Evolutionary conservation across 345 rosid genomes (phyloP).

Genomic region (Brassica rapa): DNA sequence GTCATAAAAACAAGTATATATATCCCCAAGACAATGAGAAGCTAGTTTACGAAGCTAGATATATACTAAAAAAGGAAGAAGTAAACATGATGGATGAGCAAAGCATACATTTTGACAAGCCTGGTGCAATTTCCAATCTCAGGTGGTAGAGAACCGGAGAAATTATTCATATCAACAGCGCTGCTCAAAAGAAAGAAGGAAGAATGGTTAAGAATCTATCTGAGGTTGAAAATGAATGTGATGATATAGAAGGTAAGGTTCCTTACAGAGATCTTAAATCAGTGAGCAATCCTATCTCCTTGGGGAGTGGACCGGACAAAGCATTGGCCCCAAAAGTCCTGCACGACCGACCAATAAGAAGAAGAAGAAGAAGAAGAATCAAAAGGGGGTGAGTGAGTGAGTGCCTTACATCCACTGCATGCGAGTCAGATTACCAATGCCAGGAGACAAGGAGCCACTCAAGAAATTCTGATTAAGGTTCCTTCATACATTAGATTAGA

Average conservation of each 20-base stretch:
- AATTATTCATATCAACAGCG: slow-evolving; percentile 38
- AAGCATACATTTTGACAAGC: slow-evolving; percentile 38
- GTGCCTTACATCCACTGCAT: slow-evolving; percentile 69
- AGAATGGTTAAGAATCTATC: background rate
- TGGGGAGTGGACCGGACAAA: slow-evolving; percentile 65
- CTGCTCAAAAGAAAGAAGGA: slow-evolving; percentile 17
- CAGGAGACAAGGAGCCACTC: slow-evolving; percentile 41
- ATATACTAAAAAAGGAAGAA: background rate
- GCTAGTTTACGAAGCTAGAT: background rate
- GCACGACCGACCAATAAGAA: background rate
- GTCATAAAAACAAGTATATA: slow-evolving; percentile 11
- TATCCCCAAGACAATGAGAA: background rate
- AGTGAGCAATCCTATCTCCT: slow-evolving; percentile 67
- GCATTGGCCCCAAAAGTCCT: slow-evolving; percentile 63
- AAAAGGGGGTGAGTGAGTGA: background rate
- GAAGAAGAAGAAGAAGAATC: background rate
- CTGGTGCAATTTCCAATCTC: slow-evolving; percentile 40
- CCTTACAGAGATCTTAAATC: slow-evolving; percentile 57
- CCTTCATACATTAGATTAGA: slow-evolving; percentile 15
- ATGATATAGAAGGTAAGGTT: background rate
- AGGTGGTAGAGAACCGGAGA: slow-evolving; percentile 41
- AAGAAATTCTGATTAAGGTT: slow-evolving; percentile 34
- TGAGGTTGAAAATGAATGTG: background rate
- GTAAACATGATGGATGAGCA: background rate
- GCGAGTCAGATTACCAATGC: slow-evolving; percentile 41